phyloP scores from a whole-genome alignment of 139 green algal genomes.

The Dunaliella sp. region DNA sequence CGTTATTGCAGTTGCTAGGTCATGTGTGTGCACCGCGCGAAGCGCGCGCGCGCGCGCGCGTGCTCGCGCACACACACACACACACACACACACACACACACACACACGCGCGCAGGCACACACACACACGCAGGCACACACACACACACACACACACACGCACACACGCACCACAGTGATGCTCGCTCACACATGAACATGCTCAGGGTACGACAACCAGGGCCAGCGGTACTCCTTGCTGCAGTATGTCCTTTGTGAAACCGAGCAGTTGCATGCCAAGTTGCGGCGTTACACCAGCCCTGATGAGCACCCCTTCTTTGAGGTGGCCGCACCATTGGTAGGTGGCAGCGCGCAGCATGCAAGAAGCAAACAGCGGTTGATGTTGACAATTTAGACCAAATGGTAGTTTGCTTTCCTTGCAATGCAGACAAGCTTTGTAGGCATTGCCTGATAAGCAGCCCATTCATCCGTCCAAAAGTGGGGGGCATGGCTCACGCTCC shows the following conservation, averaged over 20 bases:
- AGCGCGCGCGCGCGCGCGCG: too few species aligned
- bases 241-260: slow-evolving; percentile 91
- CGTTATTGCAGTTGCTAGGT: too few species aligned
- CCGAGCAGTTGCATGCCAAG: slow-evolving; percentile 86
- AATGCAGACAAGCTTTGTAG: too few species aligned
- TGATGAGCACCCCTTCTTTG: slow-evolving; percentile 94
- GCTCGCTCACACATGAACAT: neutral
- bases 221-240: slow-evolving; percentile 78
- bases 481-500: too few species aligned
- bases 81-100: neutral
- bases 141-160: neutral
- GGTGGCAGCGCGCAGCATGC: too few species aligned
- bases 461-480: too few species aligned
- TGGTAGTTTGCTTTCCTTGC: too few species aligned
- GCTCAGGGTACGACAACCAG: slow-evolving; percentile 39
- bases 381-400: too few species aligned
- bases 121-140: neutral
- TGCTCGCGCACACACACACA: neutral
- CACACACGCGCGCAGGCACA: neutral
- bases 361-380: too few species aligned
- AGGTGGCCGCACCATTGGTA: slow-evolving; percentile 14
- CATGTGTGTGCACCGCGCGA: too few species aligned
- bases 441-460: too few species aligned
- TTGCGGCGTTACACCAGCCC: slow-evolving; percentile 92
- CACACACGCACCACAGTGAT: neutral